Evolutionary conservation across 768 basidiomycete species (phyloP), one percentile per base, ranked within the genome.

Genomic region (Russula brevipes): DNA sequence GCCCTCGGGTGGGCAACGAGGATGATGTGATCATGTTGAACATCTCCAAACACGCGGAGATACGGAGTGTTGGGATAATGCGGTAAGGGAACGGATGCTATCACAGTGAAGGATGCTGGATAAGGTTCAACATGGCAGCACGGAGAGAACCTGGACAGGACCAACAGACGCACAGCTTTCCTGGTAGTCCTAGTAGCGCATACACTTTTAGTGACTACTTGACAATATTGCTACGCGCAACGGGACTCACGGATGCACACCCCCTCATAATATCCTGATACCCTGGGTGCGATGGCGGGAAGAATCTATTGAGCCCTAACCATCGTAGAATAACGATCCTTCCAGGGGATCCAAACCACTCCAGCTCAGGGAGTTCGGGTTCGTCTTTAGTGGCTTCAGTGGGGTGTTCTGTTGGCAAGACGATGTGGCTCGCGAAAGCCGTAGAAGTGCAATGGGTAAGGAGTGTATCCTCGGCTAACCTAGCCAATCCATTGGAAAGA

Each of bases 291-390:
- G 79, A 41, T n/a, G 63, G 76, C 2, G 85, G 85, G 68, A 88
- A 86, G 72, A 85, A 90, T 14, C 88, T 79, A 64, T 84, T 73
- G 24, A 85, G 73, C 5, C 81, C 80, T 36, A 90, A 75, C 89
- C 89, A 91, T 39, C 78, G 80, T 85, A 88, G 88, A 16, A 89
- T 72, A 1, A 77, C 76, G 7, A 88, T 61, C 57, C 81, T 80
- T 46, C 85, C 86, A 24, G 80, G 74, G 7, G 24, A 35, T 14
- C 66, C 56, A n/a, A 7, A 33, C 47, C 51, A 64, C n/a, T 64
- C 61, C 8, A 46, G 39, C 24, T 54, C 36, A 6, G 51, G 11
- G 4, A 10, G 17, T 33, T 60, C 24, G 33, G 9, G 17, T 30
- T 60, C 24, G 33, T 56, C 73, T 4, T 69, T 72, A 39, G 12